Base-by-base conservation (phyloP, 2,329 filamentous ascomycete genomes). In the Sclerotiophoma versabilis region DNA sequence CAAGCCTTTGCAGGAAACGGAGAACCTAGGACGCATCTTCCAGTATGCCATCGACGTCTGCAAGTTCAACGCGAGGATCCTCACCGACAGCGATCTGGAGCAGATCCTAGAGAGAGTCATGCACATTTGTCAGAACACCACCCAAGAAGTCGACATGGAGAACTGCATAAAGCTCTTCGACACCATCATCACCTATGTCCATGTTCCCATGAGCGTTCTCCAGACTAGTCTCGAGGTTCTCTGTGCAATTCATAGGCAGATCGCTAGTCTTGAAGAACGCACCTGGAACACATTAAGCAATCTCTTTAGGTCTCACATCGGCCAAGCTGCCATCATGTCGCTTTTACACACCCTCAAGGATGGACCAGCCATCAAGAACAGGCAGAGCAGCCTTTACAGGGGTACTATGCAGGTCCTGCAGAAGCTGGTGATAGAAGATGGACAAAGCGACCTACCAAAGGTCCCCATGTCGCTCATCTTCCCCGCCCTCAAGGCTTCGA, bases 11-110 rank as follows among this genome's bases (percentile, higher is more conserved):
- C 62, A 59, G 33, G 72, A 76, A 42, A 61, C 65, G 8, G 63
- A 66, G 19, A 69, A 70, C 32, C 53, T 92, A 47, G 77, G 82
- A 2, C 81, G 84, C 41, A 75, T 92, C 2, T 91, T 92, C 66
- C 74, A 78, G 11, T 89, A 87, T 60, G 80, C 89, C 48, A 81
- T 83, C 52, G 85, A 90, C 58, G 80, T 91, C 48, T 85, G 90
- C 76, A 91, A 90, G 69, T 92, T 90, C 78, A 91, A 88, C 69
- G 89, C 87, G 71, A 88, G 87, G 61, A 81, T 86, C 26, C 85
- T 88, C 20, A 82, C 83, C 59, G 87, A 90, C 59, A 75, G 80
- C 26, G 84, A 87, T 38, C 80, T 89, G 17, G 81, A 81, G 45
- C 78, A 79, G 3, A 75, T 92, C 47, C 83, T 93, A 51, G 81